Percentiles rank a stretch among this genome's conserved stretches.
Evolutionary conservation across 306 rosid genomes (phyloP).

Genomic region (Rubus parviflorus): DNA sequence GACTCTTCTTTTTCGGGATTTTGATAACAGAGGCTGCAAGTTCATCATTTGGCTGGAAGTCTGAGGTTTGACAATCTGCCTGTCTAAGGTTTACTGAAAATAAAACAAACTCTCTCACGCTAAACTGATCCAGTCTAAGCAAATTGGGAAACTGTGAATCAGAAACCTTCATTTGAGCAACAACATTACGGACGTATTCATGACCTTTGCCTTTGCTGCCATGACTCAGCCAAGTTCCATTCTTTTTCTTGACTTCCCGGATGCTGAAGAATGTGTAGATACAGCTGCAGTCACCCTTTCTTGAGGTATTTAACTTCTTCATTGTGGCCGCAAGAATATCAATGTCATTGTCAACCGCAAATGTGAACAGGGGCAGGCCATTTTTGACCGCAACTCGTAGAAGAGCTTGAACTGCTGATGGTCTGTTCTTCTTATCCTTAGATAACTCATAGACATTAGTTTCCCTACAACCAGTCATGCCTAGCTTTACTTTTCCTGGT

Average conservation of each 20-base stretch:
- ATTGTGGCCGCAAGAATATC: conserved; percentile 83
- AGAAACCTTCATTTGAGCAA: conserved; percentile 91
- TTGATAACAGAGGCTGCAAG: conserved; percentile 84
- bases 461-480: conserved; percentile 52
- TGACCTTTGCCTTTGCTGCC: conserved; percentile 64
- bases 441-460: conserved; percentile 40
- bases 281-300: conserved; percentile 45
- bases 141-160: conserved; percentile 47
- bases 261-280: conserved; percentile 71
- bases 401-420: conserved; percentile 68
- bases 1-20: conserved; percentile 43
- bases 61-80: conserved; percentile 53
- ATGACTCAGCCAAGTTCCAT: conserved; percentile 73
- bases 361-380: conserved; percentile 81
- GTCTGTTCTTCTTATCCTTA: conserved; percentile 43
- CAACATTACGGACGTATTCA: conserved; percentile 59
- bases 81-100: conserved; percentile 64
- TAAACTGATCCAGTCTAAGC: conserved; percentile 35
- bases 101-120: conserved; percentile 68
- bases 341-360: conserved; percentile 73
- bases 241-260: conserved; percentile 75
- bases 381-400: conserved; percentile 74
- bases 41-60: conserved; percentile 74
- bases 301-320: conserved; percentile 54
- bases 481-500: conserved; percentile 50